These are phyloP conservation scores for Dipteronia sinensis DNA, from an alignment of 345 rosid genomes.

Conservation along the genomic window DNA sequence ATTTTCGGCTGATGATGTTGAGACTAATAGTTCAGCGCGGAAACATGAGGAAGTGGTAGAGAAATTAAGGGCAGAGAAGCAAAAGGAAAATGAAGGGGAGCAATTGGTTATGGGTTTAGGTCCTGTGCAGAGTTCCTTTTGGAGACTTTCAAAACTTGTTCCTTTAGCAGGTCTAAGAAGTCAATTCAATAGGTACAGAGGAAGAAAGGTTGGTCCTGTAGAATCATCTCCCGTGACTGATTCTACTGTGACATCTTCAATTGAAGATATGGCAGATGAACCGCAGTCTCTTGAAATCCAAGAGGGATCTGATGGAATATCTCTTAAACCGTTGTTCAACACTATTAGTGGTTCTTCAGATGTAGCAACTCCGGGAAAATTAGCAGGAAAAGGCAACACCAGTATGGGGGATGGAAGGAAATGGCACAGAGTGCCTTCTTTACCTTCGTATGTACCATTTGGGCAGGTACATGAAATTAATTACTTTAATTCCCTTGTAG, in stretches of 20 bases:
- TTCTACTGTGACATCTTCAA: constrained; percentile 45
- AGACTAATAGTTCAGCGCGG: constrained; percentile 36
- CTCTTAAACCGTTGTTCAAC: constrained; percentile 77
- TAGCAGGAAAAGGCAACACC: constrained; percentile 38
- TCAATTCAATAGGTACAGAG: constrained; percentile 59
- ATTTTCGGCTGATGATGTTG: constrained; percentile 50
- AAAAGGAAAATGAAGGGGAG: constrained; percentile 56
- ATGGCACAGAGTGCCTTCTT: constrained; percentile 76
- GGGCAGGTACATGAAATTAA: constrained; percentile 64
- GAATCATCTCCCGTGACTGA: constrained; percentile 44
- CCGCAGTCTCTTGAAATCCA: constrained; percentile 92
- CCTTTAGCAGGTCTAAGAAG: constrained; percentile 74
- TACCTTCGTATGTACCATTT: constrained; percentile 95
- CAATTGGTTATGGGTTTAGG: constrained; percentile 91
- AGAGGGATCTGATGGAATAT: constrained; percentile 92
- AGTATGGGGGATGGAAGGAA: constrained; percentile 46
- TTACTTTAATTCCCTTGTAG: constrained; percentile 7
- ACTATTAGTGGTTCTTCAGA: constrained; percentile 35
- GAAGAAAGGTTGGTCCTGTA: constrained; percentile 48
- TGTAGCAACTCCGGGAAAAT: constrained; percentile 38
- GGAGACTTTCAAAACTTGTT: constrained; percentile 94
- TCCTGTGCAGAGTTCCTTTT: constrained; percentile 87
- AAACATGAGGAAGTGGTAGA: constrained; percentile 41
- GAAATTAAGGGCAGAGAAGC: constrained; percentile 49
- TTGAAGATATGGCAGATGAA: constrained; percentile 64